phyloP scores from a whole-genome alignment of 176 grass and related monocot genomes.

The Zizania latifolia region DNA sequence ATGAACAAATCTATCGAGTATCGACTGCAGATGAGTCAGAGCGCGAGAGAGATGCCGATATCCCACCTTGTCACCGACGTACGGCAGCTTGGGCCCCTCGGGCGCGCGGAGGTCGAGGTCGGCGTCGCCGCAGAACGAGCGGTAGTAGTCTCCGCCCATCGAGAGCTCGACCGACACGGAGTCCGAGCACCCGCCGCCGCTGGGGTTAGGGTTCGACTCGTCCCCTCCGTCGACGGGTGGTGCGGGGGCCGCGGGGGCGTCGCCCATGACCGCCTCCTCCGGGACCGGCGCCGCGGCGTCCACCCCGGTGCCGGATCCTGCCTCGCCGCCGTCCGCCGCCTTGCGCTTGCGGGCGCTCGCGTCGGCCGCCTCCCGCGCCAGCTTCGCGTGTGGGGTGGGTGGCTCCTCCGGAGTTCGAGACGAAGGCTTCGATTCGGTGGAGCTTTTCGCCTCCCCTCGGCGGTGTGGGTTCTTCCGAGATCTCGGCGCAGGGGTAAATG shows the following conservation, averaged over 20 bases:
- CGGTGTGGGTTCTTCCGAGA: slow-evolving; percentile 22
- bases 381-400: slow-evolving; percentile 28
- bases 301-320: too few species aligned
- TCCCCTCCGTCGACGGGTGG: not conserved
- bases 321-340: slow-evolving; percentile 45
- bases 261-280: slow-evolving; percentile 33
- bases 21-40: not conserved
- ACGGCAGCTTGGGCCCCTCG: slow-evolving; percentile 65
- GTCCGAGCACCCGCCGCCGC: slow-evolving; percentile 22
- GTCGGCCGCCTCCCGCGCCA: slow-evolving; percentile 91
- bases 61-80: slow-evolving; percentile 63
- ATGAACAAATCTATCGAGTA: not conserved
- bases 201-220: slow-evolving; percentile 32
- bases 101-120: slow-evolving; percentile 37
- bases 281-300: slow-evolving; percentile 14
- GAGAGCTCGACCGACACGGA: slow-evolving; percentile 40
- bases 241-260: slow-evolving; percentile 1
- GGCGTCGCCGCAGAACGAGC: slow-evolving; percentile 43
- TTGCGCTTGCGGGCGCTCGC: slow-evolving; percentile 83
- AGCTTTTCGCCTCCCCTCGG: slow-evolving; percentile 8
- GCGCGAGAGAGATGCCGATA: not conserved
- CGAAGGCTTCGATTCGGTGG: slow-evolving; percentile 37
- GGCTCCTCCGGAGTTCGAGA: slow-evolving; percentile 12
- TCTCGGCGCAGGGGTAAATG: slow-evolving; percentile 29
- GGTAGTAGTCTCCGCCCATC: slow-evolving; percentile 56